Base-by-base conservation (phyloP, 495 filamentous ascomycete species). In the Podospora didyma region DNA sequence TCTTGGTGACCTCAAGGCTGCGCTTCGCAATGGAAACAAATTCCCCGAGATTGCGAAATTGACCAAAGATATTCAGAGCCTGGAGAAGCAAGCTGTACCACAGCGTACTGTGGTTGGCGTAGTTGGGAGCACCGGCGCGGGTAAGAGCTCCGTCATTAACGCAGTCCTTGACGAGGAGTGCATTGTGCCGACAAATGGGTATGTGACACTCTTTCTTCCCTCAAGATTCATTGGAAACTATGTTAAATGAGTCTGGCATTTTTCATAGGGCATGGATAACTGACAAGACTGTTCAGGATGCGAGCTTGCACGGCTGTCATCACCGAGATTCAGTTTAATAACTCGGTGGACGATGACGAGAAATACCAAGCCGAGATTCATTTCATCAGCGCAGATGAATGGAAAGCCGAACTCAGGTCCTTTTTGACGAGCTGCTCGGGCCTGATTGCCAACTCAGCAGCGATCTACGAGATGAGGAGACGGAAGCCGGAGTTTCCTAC, bases 301-400 rank as follows among this genome's bases (percentile, higher is more conserved):
- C 44, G 83, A 46, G 86, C 84, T 3, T 88, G 85, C 56, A 89
- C 87, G 2, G 85, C 86, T 0, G 80, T 83, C 3, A 78, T 83
- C 6, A 88, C 83, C 0, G 86, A 89, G 57, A 79, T 89, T 10
- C 79, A 79, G 0, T 89, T 79, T 65, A 87, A 86, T 44, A 14
- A 67, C 34, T 71, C 63, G 12, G 49, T 78, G 23, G 74, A 79
- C 12, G 57, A 69, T 2, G 57, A 62, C 1, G 49, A 66, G 12
- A 73, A 63, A 42, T 89, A 88, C 63, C 67, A 72, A 11, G 85
- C 84, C 9, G 76, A 84, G 51, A 75, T 89, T 26, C 77, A 87
- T 45, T 88, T 88, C 64, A 82, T 89, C 44, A 62, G 62, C 16
- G 26, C 22, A 0, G 63, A 72, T 2, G 82, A 88, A 5, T 88